Percentiles rank a stretch among this genome's conserved stretches.
Evolutionary conservation across 495 filamentous ascomycete genomes (phyloP).

Genomic region (Endocarpon pusillum): DNA sequence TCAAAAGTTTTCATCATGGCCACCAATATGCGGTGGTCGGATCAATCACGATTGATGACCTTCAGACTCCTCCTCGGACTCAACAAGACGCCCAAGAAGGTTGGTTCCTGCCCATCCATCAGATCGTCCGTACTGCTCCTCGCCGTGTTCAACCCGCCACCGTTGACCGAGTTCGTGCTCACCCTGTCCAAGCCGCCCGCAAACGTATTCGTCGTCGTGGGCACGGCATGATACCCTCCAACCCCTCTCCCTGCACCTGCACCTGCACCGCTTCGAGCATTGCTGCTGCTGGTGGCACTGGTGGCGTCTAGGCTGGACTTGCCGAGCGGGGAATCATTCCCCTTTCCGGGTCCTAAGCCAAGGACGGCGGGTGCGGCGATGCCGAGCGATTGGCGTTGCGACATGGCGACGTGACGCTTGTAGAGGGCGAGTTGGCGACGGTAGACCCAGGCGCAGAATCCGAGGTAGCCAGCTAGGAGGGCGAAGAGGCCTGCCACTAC

Average conservation of each 20-base stretch:
- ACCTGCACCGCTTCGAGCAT: slow-evolving; percentile 10
- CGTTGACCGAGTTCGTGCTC: slow-evolving; percentile 14
- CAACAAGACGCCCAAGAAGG: slow-evolving; percentile 55
- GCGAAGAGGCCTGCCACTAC: slow-evolving; percentile 43
- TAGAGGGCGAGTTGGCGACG: slow-evolving; percentile 43
- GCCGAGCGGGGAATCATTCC: slow-evolving; percentile 14
- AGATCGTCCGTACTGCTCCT: slow-evolving; percentile 34
- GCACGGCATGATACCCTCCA: neutral
- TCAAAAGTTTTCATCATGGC: no score
- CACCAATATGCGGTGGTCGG: no score
- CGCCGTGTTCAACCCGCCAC: slow-evolving; percentile 18
- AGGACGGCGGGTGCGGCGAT: slow-evolving; percentile 8
- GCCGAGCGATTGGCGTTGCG: slow-evolving; percentile 19
- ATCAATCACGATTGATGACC: slow-evolving; percentile 43
- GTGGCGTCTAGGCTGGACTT: slow-evolving; percentile 12
- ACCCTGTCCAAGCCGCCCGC: slow-evolving; percentile 6
- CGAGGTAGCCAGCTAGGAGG: slow-evolving; percentile 42
- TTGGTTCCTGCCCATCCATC: slow-evolving; percentile 47
- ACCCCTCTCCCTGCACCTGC: slow-evolving; percentile 2
- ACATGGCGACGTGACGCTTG: slow-evolving; percentile 42
- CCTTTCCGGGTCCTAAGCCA: slow-evolving; percentile 8
- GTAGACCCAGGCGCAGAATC: slow-evolving; percentile 57
- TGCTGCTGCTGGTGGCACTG: slow-evolving; percentile 6
- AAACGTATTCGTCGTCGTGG: neutral
- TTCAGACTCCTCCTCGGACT: slow-evolving; percentile 54